A percentile compares a stretch with the other conserved stretches of the same genome.
phyloP scores from a whole-genome alignment of 257 asterid species.

The Verbascum thapsus region DNA sequence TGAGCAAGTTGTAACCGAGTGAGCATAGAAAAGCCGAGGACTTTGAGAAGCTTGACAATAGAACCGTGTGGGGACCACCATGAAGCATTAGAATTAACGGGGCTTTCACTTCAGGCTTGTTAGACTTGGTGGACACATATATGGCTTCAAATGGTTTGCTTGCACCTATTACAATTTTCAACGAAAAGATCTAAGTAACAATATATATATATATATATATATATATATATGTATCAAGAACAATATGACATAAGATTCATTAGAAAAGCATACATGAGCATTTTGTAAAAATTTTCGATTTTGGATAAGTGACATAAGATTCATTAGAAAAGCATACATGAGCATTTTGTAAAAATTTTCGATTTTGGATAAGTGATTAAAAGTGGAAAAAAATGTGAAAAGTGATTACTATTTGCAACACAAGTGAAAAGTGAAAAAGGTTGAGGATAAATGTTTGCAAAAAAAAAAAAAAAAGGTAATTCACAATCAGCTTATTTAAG shows the following conservation, averaged over 20 bases:
- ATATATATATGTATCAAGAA: neutral
- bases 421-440: too few species aligned
- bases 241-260: neutral
- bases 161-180: conserved; percentile 60
- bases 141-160: conserved; percentile 83
- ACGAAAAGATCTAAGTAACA: conserved; percentile 7
- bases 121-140: conserved; percentile 70
- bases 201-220: too few species aligned
- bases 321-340: neutral
- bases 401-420: too few species aligned
- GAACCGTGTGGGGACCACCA: conserved; percentile 87
- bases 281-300: conserved; percentile 6
- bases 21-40: conserved; percentile 76
- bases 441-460: too few species aligned
- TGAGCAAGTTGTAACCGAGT: conserved; percentile 84
- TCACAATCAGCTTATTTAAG: too few species aligned
- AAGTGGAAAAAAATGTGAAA: neutral
- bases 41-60: conserved; percentile 72
- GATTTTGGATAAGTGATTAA: conserved; percentile 7
- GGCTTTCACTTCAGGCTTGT: conserved; percentile 44
- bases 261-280: too few species aligned
- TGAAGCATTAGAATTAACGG: conserved; percentile 81
- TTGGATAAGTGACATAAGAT: conserved; percentile 1
- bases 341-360: conserved; percentile 7
- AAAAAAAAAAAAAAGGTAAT: too few species aligned